These are phyloP conservation scores for Stephania cephalantha DNA, from an alignment of 164 flowering plant species.

Conservation along the genomic window DNA sequence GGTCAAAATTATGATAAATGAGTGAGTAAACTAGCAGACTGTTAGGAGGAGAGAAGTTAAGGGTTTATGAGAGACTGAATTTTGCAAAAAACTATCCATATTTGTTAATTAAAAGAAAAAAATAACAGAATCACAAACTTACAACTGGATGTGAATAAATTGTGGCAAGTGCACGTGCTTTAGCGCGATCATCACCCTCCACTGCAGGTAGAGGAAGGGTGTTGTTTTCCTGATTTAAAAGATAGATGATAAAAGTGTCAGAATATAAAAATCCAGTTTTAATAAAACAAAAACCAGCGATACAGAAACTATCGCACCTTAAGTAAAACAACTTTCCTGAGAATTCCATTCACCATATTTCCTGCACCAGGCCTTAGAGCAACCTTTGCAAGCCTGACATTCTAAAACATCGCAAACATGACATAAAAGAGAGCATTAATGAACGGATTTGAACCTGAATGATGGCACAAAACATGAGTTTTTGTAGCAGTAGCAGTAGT, in stretches of 20 bases:
- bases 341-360: slow-evolving; percentile 83
- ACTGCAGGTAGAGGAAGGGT: slow-evolving; percentile 74
- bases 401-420: slow-evolving; percentile 33
- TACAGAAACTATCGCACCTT: slow-evolving; percentile 44
- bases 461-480: neutral
- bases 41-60: no score
- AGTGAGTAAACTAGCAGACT: no score
- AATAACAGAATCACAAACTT: slow-evolving; percentile 20
- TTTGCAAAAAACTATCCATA: neutral
- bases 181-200: slow-evolving; percentile 81
- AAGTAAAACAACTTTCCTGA: slow-evolving; percentile 61
- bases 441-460: neutral
- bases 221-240: slow-evolving; percentile 43
- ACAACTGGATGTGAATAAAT: slow-evolving; percentile 94
- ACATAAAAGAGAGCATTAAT: neutral
- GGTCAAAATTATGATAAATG: no score
- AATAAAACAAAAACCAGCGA: neutral
- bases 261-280: neutral
- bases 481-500: neutral
- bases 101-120: neutral
- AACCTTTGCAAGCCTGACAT: slow-evolving; percentile 81
- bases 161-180: slow-evolving; percentile 88
- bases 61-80: neutral
- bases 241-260: neutral
- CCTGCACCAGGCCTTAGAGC: slow-evolving; percentile 96